Percentiles rank a stretch among this genome's conserved stretches.
Conservation (phyloP, 108 stramenopile genomes). For the Pseudonitzschia multiseries region DNA sequence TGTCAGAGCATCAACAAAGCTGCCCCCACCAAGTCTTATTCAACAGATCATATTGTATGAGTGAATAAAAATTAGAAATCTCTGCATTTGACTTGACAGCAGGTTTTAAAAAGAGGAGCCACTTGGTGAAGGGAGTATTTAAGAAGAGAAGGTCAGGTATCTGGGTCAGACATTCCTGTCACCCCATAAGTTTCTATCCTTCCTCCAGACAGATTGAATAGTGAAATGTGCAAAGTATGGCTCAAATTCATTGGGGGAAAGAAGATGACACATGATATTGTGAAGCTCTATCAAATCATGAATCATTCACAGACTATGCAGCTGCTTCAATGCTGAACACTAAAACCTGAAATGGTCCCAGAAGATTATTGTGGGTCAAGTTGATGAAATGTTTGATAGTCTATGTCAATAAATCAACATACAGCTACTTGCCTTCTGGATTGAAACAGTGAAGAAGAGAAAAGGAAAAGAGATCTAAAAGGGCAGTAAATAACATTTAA, state of each 20-base stretch:
- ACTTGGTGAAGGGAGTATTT: background rate
- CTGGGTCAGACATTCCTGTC: too few relatives aligned
- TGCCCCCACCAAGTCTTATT: background rate
- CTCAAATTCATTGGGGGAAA: too few relatives aligned
- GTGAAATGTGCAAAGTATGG: too few relatives aligned
- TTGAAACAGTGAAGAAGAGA: background rate
- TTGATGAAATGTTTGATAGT: background rate
- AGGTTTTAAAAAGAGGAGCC: background rate
- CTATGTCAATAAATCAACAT: background rate
- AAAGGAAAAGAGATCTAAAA: background rate
- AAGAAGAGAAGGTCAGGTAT: background rate
- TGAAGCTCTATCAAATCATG: background rate
- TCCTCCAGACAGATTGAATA: too few relatives aligned
- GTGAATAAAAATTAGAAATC: background rate
- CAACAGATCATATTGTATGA: background rate
- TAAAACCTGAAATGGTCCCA: constrained; percentile 5
- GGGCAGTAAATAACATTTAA: background rate
- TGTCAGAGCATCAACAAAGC: background rate
- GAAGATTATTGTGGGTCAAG: background rate
- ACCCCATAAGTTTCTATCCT: too few relatives aligned
- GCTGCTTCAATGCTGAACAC: too few relatives aligned
- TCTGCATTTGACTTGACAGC: background rate
- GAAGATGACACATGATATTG: too few relatives aligned
- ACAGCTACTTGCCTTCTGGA: background rate
- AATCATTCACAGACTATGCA: background rate